Base-by-base conservation (phyloP, 1,139 yeast genomes). In the Hyphopichia pseudoburtonii region DNA sequence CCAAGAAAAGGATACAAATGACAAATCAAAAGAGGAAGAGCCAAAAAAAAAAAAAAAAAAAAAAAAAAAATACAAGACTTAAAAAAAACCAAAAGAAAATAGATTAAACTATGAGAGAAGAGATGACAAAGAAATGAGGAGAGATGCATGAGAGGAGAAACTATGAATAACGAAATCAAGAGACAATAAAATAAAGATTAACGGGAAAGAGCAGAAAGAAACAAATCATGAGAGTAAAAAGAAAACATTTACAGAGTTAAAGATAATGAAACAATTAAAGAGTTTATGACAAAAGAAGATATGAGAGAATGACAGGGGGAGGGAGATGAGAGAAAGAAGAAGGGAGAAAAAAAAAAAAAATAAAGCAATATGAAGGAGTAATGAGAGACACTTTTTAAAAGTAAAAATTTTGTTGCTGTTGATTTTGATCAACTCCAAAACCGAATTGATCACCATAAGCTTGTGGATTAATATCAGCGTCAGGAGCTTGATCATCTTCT, bases 381-480 rank as follows among this genome's bases (percentile, higher is more conserved):
- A 10, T 17, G 9, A 5, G 18, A 33, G 14, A 7, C 8, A 25
- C 10, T 12, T 21, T 15, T 50, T 59, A 73, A 47, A 78, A 78
- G 46, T 74, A 69, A 57, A 76, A 77, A 48, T 75, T 76, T 47
- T 68, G 73, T 47, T 68, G 73, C 48, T 68, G 73, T 46, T 69
- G 67, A 45, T 57, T 51, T 39, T 65, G 62, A 44, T 71, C 66
- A 46, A 86, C 79, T 45, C 96, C 96, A 62, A 92, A 92, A 3
- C 92, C 88, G 64, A 85, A 92, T 34, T 92, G 80, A 54, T 87
- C 90, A 32, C 94, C 95, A 43, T 82, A 76, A 45, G 84, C 79
- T 52, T 82, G 82, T 28, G 97, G 96, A 45, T 86, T 92, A 60
- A 90, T 71, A 39, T 83, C 87, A 42, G 84, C 80, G 50, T 80